phyloP scores from a whole-genome alignment of 139 green algal species.

The Chlamydomonas incerta region DNA sequence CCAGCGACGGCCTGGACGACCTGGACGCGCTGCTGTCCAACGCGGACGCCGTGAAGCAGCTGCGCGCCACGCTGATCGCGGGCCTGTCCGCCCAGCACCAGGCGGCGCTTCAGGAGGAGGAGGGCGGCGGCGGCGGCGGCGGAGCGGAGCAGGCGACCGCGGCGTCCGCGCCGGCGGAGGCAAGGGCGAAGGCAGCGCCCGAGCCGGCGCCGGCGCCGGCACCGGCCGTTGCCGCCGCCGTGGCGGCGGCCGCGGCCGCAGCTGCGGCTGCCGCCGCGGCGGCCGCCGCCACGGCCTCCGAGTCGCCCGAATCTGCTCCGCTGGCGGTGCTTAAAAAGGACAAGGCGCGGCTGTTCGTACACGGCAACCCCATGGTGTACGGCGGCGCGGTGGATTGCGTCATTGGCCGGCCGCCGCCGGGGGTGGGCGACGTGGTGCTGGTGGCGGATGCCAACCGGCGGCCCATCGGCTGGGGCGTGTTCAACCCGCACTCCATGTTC shows the following conservation, averaged over 20 bases:
- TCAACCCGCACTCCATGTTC: constrained; percentile 87
- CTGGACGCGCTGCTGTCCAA: constrained; percentile 27
- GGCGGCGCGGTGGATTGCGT: constrained; percentile 77
- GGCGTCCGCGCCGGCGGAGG: not conserved
- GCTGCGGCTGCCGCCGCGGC: not conserved
- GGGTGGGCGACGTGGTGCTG: constrained; percentile 73
- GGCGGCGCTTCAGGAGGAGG: not conserved
- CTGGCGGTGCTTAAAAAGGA: constrained; percentile 73
- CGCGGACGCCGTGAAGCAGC: not conserved
- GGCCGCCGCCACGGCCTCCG: not conserved
- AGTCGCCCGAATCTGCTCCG: not conserved
- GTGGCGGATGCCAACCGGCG: constrained; percentile 61
- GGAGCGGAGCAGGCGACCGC: no score
- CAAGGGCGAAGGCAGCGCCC: not conserved
- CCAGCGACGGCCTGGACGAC: not conserved
- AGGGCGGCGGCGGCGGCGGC: no score
- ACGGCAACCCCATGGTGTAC: constrained; percentile 63
- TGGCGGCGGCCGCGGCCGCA: not conserved
- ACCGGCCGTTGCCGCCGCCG: not conserved
- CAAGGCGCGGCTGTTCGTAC: constrained; percentile 76
- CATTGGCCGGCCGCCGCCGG: constrained; percentile 48
- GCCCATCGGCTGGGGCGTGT: constrained; percentile 83
- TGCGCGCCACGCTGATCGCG: constrained; percentile 1
- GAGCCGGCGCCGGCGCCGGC: not conserved
- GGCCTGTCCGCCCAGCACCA: constrained; percentile 19